These are phyloP conservation scores for Ziziphus jujuba DNA, from an alignment of 306 rosid species.

Conservation along the genomic window DNA sequence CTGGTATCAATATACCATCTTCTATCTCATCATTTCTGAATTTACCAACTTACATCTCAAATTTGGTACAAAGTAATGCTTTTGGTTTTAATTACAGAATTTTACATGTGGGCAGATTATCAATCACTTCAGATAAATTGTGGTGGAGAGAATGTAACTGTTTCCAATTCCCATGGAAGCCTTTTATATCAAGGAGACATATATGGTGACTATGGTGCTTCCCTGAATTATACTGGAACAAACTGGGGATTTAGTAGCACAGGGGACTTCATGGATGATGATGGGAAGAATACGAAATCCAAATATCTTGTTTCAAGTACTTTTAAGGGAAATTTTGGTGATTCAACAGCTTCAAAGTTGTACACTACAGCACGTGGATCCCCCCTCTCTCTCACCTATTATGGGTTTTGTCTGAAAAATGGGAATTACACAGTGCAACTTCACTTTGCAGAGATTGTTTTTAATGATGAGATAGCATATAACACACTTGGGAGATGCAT, in stretches of 20 bases:
- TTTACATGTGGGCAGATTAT: neutral
- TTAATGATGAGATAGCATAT: slow-evolving; percentile 16
- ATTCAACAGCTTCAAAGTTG: neutral
- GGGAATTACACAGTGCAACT: slow-evolving; percentile 38
- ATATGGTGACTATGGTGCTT: slow-evolving; percentile 19
- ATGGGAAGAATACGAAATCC: neutral
- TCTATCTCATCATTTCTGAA: too few species aligned
- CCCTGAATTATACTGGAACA: neutral
- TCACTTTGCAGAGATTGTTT: slow-evolving; percentile 39
- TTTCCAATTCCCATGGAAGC: slow-evolving; percentile 16
- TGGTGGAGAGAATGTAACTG: slow-evolving; percentile 38
- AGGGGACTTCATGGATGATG: slow-evolving; percentile 23
- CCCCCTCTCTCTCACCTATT: slow-evolving; percentile 45
- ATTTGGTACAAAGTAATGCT: neutral
- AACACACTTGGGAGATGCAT: slow-evolving; percentile 33
- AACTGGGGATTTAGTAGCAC: slow-evolving; percentile 43
- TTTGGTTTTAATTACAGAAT: neutral
- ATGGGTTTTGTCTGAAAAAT: slow-evolving; percentile 34
- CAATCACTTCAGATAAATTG: slow-evolving; percentile 39
- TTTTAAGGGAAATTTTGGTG: neutral
- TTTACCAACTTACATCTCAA: too few species aligned
- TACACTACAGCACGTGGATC: slow-evolving; percentile 29
- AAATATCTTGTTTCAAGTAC: neutral
- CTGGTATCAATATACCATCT: too few species aligned
- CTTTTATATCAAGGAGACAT: slow-evolving; percentile 25